Percentiles rank a stretch among this genome's conserved stretches.
Evolutionary conservation across 108 stramenopile species (phyloP).

Genomic region (Pseudonitzschia delicatissima): DNA sequence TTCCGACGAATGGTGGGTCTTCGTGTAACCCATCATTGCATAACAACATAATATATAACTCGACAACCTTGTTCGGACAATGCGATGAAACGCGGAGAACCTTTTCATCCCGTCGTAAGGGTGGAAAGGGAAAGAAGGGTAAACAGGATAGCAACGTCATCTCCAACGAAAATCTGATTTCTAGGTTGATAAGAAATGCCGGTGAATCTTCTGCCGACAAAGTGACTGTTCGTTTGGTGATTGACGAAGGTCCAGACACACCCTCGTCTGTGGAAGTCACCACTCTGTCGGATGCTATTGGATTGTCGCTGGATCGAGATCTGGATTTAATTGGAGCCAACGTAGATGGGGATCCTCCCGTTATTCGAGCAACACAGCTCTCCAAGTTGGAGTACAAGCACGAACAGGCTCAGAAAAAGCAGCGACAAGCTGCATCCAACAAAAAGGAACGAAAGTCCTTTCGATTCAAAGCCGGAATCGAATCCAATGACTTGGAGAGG

Average conservation of each 20-base stretch:
- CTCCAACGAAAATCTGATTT: slow-evolving; percentile 11
- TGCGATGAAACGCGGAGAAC: slow-evolving; percentile 1
- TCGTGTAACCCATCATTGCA: not conserved
- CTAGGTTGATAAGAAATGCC: not conserved
- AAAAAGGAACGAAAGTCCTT: slow-evolving; percentile 36
- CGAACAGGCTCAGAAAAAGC: slow-evolving; percentile 28
- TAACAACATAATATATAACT: not conserved
- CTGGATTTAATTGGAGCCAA: slow-evolving; percentile 54
- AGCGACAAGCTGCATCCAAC: slow-evolving; percentile 13
- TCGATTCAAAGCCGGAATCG: slow-evolving; percentile 63
- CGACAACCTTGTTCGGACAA: not conserved
- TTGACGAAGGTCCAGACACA: slow-evolving; percentile 45
- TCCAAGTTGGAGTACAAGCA: slow-evolving; percentile 49
- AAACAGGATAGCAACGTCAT: not conserved
- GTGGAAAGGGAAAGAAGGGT: not conserved
- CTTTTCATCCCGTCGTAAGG: slow-evolving; percentile 16
- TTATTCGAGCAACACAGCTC: slow-evolving; percentile 53
- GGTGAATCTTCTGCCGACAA: slow-evolving; percentile 31
- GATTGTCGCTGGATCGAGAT: slow-evolving; percentile 39
- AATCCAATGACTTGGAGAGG: slow-evolving; percentile 53
- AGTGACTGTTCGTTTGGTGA: slow-evolving; percentile 51
- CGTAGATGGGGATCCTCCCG: slow-evolving; percentile 47
- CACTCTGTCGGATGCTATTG: slow-evolving; percentile 47
- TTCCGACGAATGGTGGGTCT: not conserved
- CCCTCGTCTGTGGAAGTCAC: slow-evolving; percentile 39